Evolutionary conservation across 208 protist genomes (phyloP).

Genomic region (Baffinella frigidus): DNA sequence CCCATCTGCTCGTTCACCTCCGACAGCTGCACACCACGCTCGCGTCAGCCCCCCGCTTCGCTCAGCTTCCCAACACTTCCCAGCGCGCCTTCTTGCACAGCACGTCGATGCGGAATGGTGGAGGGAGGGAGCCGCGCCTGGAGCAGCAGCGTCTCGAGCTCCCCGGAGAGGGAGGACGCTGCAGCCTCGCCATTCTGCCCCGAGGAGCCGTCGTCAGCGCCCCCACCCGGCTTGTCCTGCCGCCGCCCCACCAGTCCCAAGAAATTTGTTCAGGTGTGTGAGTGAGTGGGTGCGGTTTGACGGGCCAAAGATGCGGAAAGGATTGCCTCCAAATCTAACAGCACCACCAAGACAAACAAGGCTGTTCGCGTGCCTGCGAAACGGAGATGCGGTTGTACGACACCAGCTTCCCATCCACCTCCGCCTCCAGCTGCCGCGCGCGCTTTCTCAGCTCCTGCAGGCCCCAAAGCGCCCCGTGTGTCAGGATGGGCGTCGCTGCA

Average conservation of each 20-base stretch:
- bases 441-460: constrained; percentile 1
- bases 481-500: too few species aligned
- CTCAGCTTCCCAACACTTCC: neutral
- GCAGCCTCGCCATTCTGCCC: constrained; percentile 11
- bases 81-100: neutral
- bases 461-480: too few species aligned
- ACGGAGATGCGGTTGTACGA: neutral
- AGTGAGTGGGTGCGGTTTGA: too few species aligned
- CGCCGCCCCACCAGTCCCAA: too few species aligned
- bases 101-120: neutral
- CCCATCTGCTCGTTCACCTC: constrained; percentile 14
- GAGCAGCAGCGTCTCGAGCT: neutral
- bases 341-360: neutral
- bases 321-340: too few species aligned
- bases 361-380: neutral
- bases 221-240: too few species aligned
- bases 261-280: too few species aligned
- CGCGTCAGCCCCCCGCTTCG: neutral
- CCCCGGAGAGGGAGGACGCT: neutral
- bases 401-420: constrained; percentile 12
- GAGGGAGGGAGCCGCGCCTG: neutral
- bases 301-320: too few species aligned
- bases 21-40: constrained; percentile 21
- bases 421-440: neutral
- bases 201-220: neutral